Evolutionary conservation across 1,284 basidiomycete genomes (phyloP), one percentile per base, ranked within the genome.

Genomic region (Heterobasidion annosum): DNA sequence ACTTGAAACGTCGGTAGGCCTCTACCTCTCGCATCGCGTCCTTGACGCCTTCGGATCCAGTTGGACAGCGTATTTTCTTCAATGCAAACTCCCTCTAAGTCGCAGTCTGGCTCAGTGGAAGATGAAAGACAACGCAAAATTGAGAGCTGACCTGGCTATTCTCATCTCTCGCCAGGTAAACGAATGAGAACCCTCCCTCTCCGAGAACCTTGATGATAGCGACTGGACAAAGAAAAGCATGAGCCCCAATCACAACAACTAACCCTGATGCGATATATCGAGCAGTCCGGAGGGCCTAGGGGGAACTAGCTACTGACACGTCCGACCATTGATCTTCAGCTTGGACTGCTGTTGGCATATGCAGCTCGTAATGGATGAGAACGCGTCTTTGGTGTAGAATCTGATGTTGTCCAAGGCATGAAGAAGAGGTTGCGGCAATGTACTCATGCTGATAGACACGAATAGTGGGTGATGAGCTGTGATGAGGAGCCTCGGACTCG

Each of bases 181-280:
- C 94, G 67, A 95, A 97, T 13, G 91, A 93, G 76, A 97, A 97
- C 1, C 91, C 94, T 44, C 94, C 94, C 71, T 98, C 94, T 47
- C 94, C 94, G 3, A 98, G 81, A 13, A 96, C 84, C 61, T 88
- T 91, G 52, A 94, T 73, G 50, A 98, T 91, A 63, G 91, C 88
- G 73, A 93, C 88, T 90, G 61, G 13, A 32, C 33, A 16, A 49
- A 45, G 16, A 10, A 15, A 16, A 16, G 19, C 16, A n/a, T 25
- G 40, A 45, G 50, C 32, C 35, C 10, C n/a, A 19, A 53, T 40
- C 34, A 9, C 13, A 32, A 13, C 16, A 45, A 58, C 53, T 52
- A 18, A 51, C 13, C 15, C 13, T 5, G 8, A 10, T 45, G 34
- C 48, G 50, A 25, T 25, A 0, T 34, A 12, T 25, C 25, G 25